Base-by-base conservation (phyloP, 148 eudicot species). In the Linanthus parryae region DNA sequence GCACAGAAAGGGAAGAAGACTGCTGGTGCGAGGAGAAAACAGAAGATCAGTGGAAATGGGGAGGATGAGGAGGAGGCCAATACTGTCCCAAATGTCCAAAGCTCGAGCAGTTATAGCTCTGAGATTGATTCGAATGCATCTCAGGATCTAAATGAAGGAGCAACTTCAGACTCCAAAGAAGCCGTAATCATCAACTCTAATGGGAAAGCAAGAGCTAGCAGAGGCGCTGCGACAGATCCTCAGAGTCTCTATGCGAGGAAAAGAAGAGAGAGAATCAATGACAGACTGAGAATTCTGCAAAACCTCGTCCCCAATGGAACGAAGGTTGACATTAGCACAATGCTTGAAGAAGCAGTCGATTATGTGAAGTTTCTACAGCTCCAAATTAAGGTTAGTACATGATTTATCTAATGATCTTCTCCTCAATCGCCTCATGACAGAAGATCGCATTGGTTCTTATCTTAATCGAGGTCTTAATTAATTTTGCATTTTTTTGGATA, bases 281-380 rank as follows among this genome's bases (percentile, higher is more conserved):
- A 89, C 57, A 68, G 90, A 51, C 40, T 89, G 61, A 89, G 57
- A 57, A 73, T 76, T 54, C 66, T 89, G 44, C 97, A 89, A 54
- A 65, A 29, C 57, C 89, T 84, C 40, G 84, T 84, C 7, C 97
- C 94, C 0, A 84, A 89, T 61, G 97, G 97, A 57, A 84, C 94
- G 19, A 89, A 89, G 86, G 84, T 82, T 59, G 88, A 82, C 33
- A 78, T 82, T 21, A 82, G 89, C 61, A 82, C 89, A 61, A 82
- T 82, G 89, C 82, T 82, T 31, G 84, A 82, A 68, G 84, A 82
- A 49, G 82, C 84, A 1, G 67, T 73, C 36, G 62, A 75, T 16
- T 82, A 82, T 56, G 89, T 82, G 1, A 82, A 82, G 38, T 82
- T 77, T 38, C 30, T 81, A 70, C 75, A 81, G 67, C 75, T 73